A percentile compares a stretch with the other conserved stretches of the same genome.
phyloP scores from a whole-genome alignment of 768 basidiomycete species.

The Butyriboletus loyo region DNA sequence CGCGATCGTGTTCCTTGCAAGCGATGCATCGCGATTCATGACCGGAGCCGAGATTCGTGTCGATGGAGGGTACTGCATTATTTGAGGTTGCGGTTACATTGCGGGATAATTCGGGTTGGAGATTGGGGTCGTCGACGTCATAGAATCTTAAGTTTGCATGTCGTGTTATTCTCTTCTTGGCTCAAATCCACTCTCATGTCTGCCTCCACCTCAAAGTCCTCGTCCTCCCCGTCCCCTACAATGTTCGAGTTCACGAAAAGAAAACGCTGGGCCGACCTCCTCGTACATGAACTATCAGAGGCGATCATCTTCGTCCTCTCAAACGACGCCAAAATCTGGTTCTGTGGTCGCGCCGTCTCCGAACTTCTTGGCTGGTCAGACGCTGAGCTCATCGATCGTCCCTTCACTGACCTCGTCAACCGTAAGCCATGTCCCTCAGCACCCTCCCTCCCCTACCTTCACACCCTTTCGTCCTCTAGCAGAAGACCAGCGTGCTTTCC shows the following conservation, averaged over 20 bases:
- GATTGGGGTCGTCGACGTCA: conserved; percentile 22
- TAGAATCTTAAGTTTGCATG: conserved; percentile 3
- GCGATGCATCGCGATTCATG: conserved; percentile 87
- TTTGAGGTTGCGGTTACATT: conserved; percentile 34
- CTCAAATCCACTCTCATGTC: conserved; percentile 14
- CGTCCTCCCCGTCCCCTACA: conserved; percentile 7
- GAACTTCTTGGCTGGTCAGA: conserved; percentile 79
- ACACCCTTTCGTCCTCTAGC: conserved; percentile 34
- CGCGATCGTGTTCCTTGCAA: conserved; percentile 86
- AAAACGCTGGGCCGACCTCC: conserved; percentile 82
- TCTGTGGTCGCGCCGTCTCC: conserved; percentile 62
- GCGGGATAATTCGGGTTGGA: conserved; percentile 11
- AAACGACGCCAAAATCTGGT: conserved; percentile 58
- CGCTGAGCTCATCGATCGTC: conserved; percentile 65
- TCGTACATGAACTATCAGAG: conserved; percentile 74
- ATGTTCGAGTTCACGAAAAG: conserved; percentile 83
- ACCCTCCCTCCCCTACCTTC: neutral
- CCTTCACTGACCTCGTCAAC: conserved; percentile 63
- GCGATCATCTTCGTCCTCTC: conserved; percentile 69
- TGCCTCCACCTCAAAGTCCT: conserved; percentile 7
- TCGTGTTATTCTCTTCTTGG: neutral
- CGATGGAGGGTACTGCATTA: conserved; percentile 84
- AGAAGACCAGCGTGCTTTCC: conserved; percentile 52
- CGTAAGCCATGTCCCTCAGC: conserved; percentile 37
- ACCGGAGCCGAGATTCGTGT: conserved; percentile 84